Evolutionary conservation across 345 rosid genomes (phyloP), one percentile per base, ranked within the genome.

Genomic region (Dovyalis caffra): DNA sequence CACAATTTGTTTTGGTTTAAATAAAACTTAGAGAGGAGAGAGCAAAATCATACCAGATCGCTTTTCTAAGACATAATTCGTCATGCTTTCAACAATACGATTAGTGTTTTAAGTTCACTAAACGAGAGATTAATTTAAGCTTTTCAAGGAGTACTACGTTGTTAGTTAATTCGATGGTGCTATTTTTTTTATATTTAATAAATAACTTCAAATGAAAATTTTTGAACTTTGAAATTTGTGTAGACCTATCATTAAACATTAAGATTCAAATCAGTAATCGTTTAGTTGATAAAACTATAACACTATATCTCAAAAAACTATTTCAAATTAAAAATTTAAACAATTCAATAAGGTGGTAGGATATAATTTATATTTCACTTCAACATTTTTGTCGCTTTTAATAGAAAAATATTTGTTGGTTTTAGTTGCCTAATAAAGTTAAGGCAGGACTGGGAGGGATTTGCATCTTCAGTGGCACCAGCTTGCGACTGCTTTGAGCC

Each of bases 401-500:
- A n/a, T 53, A 53, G 28, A n/a, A 47, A 21, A n/a, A 21, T 26
- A 8, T 53, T 53, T n/a, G 26, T 10, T 70, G 47, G 63, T 75
- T 72, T 21, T 28, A 53, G 26, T 21, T 53, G 80, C 72, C 68
- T 65, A 65, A 43, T 26, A 37, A 72, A 68, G 62, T 72, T 67
- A 76, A 23, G 58, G 70, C 3, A 10, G 5, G 56, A 4, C 5
- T 11, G 63, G 34, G 68, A 65, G 31, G 8, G 43, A 64, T 23
- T 37, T 70, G 34, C 76, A 21, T 65, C 66, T 45, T 53, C 77
- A 49, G 58, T 75, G 72, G 76, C 4, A 15, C 73, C 35, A 14
- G 25, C 78, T 61, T 71, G 76, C 73, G 78, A 78, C 63, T 68
- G 10, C n/a, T 64, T 60, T 37, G 65, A 64, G 74, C 34, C 47